Evolutionary conservation across 208 protist species (phyloP).

Genomic region (Trypanosoma avium): DNA sequence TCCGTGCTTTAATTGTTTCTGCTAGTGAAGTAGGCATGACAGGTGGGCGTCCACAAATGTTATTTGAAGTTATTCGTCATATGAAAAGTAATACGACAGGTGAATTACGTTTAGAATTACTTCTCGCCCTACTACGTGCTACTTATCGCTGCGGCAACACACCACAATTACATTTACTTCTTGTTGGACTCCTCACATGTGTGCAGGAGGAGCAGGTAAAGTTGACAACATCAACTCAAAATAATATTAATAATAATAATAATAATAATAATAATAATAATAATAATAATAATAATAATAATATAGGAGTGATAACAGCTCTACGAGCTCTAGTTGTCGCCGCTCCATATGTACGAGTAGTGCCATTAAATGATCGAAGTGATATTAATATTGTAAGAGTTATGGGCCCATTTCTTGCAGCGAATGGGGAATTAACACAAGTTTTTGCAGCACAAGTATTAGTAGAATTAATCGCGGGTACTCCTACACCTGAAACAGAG

Average conservation of each 20-base stretch:
- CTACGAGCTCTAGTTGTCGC: slow-evolving; percentile 41
- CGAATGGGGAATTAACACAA: slow-evolving; percentile 38
- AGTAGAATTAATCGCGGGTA: slow-evolving; percentile 47
- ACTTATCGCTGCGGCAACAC: slow-evolving; percentile 56
- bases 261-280: too few relatives aligned
- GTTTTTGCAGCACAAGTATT: slow-evolving; percentile 48
- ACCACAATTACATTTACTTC: slow-evolving; percentile 61
- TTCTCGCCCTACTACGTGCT: slow-evolving; percentile 29
- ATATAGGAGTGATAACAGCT: slow-evolving; percentile 26
- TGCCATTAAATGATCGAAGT: slow-evolving; percentile 54
- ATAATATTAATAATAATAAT: too few relatives aligned
- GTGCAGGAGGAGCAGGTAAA: slow-evolving; percentile 11
- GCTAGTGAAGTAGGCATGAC: slow-evolving; percentile 53
- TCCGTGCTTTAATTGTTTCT: slow-evolving; percentile 54
- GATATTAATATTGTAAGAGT: slow-evolving; percentile 35
- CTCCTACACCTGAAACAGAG: slow-evolving; percentile 21
- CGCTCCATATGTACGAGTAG: slow-evolving; percentile 70
- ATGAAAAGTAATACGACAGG: slow-evolving; percentile 29
- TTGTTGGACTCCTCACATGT: slow-evolving; percentile 27
- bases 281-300: too few relatives aligned
- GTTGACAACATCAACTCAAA: too few relatives aligned
- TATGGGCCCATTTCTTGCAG: slow-evolving; percentile 34
- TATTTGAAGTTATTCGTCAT: slow-evolving; percentile 32
- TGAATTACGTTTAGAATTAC: slow-evolving; percentile 33
- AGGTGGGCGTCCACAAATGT: slow-evolving; percentile 45